Percentiles rank a stretch among this genome's conserved stretches.
phyloP scores from a whole-genome alignment of 1,284 basidiomycete genomes.

The Ganoderma leucocontextum region DNA sequence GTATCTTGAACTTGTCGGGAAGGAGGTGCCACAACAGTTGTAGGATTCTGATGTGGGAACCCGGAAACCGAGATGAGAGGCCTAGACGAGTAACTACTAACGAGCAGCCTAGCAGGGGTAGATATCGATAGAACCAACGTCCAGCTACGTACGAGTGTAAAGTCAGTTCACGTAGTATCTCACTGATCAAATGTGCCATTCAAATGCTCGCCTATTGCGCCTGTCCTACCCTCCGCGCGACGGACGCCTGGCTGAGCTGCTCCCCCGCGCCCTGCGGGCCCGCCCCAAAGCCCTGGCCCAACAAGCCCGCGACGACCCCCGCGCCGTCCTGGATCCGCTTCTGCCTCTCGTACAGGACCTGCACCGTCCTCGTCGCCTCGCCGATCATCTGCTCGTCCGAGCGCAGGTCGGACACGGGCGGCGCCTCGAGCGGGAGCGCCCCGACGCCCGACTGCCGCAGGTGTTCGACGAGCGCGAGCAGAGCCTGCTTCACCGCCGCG shows the following conservation, averaged over 20 bases:
- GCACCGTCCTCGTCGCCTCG: conserved; percentile 48
- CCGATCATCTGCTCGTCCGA: conserved; percentile 42
- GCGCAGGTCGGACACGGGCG: conserved; percentile 29
- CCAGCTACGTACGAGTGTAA: too few species aligned
- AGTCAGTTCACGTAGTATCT: too few species aligned
- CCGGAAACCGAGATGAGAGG: too few species aligned
- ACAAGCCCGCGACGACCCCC: conserved; percentile 48
- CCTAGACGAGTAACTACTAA: too few species aligned
- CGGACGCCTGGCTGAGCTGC: neutral
- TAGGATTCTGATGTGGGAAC: too few species aligned
- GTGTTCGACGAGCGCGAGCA: conserved; percentile 52
- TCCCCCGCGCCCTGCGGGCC: neutral
- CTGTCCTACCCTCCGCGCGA: too few species aligned
- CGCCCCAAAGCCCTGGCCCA: conserved; percentile 25
- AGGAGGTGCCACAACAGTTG: too few species aligned
- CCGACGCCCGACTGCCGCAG: conserved; percentile 61
- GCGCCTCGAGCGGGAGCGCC: conserved; percentile 51
- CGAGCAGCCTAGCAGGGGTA: too few species aligned
- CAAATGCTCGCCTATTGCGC: too few species aligned
- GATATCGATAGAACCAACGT: too few species aligned
- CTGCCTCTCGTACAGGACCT: conserved; percentile 49
- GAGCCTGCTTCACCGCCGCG: conserved; percentile 52
- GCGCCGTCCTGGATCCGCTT: conserved; percentile 54
- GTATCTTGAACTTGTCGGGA: too few species aligned
- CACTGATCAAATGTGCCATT: too few species aligned